Conservation (phyloP, 2,329 filamentous ascomycete species). For the Talaromyces piceae region DNA sequence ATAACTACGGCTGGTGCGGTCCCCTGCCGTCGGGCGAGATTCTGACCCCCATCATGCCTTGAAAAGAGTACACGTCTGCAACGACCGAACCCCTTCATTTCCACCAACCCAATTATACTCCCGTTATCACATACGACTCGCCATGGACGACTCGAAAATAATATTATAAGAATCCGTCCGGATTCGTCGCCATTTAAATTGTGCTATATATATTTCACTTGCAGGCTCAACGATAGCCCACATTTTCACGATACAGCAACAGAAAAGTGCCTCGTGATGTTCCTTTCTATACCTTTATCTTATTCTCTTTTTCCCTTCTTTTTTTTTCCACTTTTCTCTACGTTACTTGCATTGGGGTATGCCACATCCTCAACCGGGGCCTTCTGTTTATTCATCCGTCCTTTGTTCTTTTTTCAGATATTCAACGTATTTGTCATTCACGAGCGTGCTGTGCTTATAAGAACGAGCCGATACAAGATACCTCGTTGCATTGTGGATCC, state of each 20-base stretch:
- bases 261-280: neutral
- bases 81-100: neutral
- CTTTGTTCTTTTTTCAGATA: neutral
- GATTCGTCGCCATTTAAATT: neutral
- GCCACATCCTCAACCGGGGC: neutral
- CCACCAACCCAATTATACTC: neutral
- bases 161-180: neutral
- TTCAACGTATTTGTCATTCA: neutral
- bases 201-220: neutral
- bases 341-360: neutral
- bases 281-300: neutral
- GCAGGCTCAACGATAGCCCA: neutral
- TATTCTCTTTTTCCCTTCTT: neutral
- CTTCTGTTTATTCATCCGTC: neutral
- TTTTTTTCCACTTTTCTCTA: neutral
- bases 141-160: neutral
- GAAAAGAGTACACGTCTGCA: neutral
- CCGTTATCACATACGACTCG: neutral
- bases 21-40: constrained; percentile 21
- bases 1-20: constrained; percentile 25
- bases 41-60: constrained; percentile 11
- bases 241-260: neutral
- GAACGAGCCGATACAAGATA: neutral
- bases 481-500: constrained; percentile 1
- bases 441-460: constrained; percentile 12